These are phyloP conservation scores for Lophiotrema nucula DNA, from an alignment of 495 filamentous ascomycete species.

Conservation along the genomic window DNA sequence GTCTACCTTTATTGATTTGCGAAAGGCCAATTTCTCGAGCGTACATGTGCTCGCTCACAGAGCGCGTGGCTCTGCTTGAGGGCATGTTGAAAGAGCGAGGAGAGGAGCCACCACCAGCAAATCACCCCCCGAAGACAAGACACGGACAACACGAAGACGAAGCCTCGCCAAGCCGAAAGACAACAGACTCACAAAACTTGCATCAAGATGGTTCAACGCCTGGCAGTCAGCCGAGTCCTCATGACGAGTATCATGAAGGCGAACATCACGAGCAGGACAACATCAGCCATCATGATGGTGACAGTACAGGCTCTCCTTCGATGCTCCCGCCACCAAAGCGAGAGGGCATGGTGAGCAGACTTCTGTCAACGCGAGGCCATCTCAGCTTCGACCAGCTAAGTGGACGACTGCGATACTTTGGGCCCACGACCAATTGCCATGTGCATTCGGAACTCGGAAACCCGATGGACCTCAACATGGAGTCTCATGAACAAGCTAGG, in stretches of 20 bases:
- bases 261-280: conserved; percentile 37
- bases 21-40: conserved; percentile 54
- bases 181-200: conserved; percentile 3
- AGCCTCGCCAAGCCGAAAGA: conserved; percentile 16
- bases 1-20: not conserved
- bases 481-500: conserved; percentile 42
- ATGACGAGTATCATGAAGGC: conserved; percentile 33
- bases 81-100: conserved; percentile 51
- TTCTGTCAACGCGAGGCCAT: conserved; percentile 47
- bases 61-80: conserved; percentile 52
- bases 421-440: conserved; percentile 47
- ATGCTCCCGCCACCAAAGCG: conserved; percentile 38
- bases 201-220: conserved; percentile 34
- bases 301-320: conserved; percentile 21
- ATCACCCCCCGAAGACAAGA: conserved; percentile 54
- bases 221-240: conserved; percentile 32
- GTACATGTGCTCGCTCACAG: conserved; percentile 56
- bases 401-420: conserved; percentile 49
- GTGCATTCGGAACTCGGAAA: conserved; percentile 35
- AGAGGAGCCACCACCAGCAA: conserved; percentile 49
- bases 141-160: conserved; percentile 27
- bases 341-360: conserved; percentile 45
- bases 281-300: conserved; percentile 35
- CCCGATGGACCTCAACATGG: conserved; percentile 11
- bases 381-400: conserved; percentile 48